Evolutionary conservation across 163 green algal genomes (phyloP).

Genomic region (Scenedesmus sp.): DNA sequence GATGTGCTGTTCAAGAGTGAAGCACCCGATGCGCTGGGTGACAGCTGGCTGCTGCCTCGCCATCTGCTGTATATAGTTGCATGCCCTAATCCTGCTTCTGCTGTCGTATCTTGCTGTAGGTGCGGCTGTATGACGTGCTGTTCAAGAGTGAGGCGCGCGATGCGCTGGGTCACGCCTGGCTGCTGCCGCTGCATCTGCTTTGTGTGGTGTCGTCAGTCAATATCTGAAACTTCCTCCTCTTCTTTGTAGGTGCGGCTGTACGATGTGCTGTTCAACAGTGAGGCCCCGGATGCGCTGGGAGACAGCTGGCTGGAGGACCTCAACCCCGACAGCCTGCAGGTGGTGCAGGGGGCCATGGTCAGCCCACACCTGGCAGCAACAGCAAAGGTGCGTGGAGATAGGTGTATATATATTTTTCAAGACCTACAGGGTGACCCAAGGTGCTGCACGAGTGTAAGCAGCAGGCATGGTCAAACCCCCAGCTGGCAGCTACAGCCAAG

Average conservation of each 20-base stretch:
- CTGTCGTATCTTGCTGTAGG: neutral
- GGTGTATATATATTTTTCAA: neutral
- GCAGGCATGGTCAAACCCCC: neutral
- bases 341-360: slow-evolving; percentile 73
- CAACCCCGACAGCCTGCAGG: slow-evolving; percentile 79
- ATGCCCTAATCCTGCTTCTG: neutral
- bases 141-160: slow-evolving; percentile 86
- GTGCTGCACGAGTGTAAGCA: neutral
- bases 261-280: slow-evolving; percentile 88
- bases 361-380: slow-evolving; percentile 65
- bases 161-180: slow-evolving; percentile 71
- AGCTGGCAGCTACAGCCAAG: neutral
- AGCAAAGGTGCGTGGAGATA: slow-evolving; percentile 57
- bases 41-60: slow-evolving; percentile 77
- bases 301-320: slow-evolving; percentile 92
- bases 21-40: slow-evolving; percentile 69
- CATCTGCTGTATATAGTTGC: neutral
- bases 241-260: slow-evolving; percentile 77
- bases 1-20: slow-evolving; percentile 88
- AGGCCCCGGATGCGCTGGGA: slow-evolving; percentile 70
- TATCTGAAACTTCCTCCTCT: neutral
- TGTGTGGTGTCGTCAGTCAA: neutral
- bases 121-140: slow-evolving; percentile 86
- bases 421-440: neutral
- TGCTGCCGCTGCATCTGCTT: slow-evolving; percentile 73